phyloP scores from a whole-genome alignment of 208 protist species.

The Leishmania mexicana region DNA sequence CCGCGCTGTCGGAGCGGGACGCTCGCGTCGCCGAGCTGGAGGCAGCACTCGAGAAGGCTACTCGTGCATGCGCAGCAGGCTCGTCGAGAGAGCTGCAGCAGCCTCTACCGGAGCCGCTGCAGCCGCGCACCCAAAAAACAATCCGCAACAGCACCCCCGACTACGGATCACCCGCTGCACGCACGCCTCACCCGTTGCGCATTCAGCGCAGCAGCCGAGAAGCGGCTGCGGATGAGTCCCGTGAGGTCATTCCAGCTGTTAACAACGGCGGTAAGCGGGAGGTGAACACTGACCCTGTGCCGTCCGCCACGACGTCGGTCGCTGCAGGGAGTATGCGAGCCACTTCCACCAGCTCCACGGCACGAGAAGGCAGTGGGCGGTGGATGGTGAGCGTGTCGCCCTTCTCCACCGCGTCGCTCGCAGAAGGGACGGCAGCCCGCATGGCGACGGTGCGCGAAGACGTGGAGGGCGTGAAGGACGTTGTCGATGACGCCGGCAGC shows the following conservation, averaged over 20 bases:
- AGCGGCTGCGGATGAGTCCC: background rate
- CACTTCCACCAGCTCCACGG: background rate
- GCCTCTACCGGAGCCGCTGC: background rate
- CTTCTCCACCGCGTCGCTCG: slow-evolving; percentile 28
- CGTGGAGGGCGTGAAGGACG: background rate
- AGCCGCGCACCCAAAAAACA: background rate
- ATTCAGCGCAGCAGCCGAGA: background rate
- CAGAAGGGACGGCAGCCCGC: background rate
- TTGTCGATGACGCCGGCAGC: background rate
- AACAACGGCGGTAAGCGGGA: background rate
- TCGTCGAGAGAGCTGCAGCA: background rate
- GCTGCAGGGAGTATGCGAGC: background rate
- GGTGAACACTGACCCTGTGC: background rate
- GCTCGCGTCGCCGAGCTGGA: slow-evolving; percentile 32
- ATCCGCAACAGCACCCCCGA: slow-evolving; percentile 1
- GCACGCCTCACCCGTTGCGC: background rate
- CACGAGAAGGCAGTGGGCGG: slow-evolving; percentile 21
- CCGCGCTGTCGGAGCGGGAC: slow-evolving; percentile 24
- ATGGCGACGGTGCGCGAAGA: background rate
- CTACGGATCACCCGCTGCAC: background rate
- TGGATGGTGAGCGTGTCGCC: slow-evolving; percentile 35
- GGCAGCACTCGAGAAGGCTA: slow-evolving; percentile 5
- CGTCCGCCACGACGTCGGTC: background rate
- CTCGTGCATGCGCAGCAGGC: background rate
- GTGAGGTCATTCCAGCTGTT: background rate